A percentile compares a stretch with the other conserved stretches of the same genome.
Conservation (phyloP, 352 stramenopile species). For the Aphanomyces euteiches region DNA sequence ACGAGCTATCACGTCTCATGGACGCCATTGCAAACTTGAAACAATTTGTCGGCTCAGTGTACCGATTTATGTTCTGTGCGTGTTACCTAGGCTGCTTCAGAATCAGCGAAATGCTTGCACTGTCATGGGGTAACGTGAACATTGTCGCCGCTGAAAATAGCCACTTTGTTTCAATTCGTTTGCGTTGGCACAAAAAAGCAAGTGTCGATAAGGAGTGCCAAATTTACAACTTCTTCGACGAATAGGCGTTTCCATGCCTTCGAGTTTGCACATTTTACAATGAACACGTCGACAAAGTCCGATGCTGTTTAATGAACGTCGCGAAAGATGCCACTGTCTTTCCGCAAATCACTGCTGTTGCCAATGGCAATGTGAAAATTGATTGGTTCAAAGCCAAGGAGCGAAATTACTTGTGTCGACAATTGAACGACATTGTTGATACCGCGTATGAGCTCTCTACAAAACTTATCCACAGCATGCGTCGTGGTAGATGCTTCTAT, state of each 20-base stretch:
- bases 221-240: too few relatives aligned
- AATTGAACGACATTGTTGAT: neutral
- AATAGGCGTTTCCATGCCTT: too few relatives aligned
- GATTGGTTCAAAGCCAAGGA: neutral
- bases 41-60: conserved; percentile 6
- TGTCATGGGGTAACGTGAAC: conserved; percentile 1
- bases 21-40: conserved; percentile 2
- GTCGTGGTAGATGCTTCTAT: too few relatives aligned
- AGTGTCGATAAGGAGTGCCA: too few relatives aligned
- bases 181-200: neutral
- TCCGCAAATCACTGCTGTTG: too few relatives aligned
- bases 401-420: neutral
- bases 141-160: neutral
- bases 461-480: too few relatives aligned
- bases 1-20: conserved; percentile 5
- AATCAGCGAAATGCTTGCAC: conserved; percentile 9
- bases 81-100: conserved; percentile 12
- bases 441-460: too few relatives aligned
- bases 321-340: too few relatives aligned
- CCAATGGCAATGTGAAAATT: too few relatives aligned
- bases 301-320: too few relatives aligned
- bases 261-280: too few relatives aligned
- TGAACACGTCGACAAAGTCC: too few relatives aligned
- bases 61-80: neutral
- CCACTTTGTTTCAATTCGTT: neutral